Conservation (phyloP, 768 basidiomycete species). For the Suillus alpinus region DNA sequence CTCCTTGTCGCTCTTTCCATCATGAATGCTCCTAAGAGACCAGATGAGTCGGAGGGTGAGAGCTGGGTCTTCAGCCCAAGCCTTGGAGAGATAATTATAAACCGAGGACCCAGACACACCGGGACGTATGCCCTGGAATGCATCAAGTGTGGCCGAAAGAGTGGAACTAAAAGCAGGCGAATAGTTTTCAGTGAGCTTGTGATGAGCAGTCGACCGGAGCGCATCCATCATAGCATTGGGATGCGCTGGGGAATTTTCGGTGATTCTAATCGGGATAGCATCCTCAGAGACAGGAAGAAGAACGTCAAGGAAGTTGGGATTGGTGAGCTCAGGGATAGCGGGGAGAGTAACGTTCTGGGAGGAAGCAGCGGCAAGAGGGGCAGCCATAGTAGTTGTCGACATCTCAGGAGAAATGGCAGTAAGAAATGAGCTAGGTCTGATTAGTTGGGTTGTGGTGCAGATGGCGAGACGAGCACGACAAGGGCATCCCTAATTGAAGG, state of each 20-base stretch:
- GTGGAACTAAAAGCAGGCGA: constrained; percentile 55
- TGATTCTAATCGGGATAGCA: neutral
- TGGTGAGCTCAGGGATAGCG: constrained; percentile 53
- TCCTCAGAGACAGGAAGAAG: constrained; percentile 41
- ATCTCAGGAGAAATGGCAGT: neutral
- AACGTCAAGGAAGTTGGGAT: constrained; percentile 53
- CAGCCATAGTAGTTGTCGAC: neutral
- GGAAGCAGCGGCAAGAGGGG: constrained; percentile 19
- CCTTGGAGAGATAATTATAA: constrained; percentile 37
- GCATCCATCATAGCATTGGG: constrained; percentile 57
- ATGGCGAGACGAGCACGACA: neutral
- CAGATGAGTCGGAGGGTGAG: constrained; percentile 67
- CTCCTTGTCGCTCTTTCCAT: constrained; percentile 62
- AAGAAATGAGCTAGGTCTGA: neutral
- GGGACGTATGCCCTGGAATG: constrained; percentile 45
- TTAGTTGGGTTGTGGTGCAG: neutral
- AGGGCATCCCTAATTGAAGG: neutral
- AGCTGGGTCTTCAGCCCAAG: constrained; percentile 58
- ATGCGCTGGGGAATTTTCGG: constrained; percentile 9
- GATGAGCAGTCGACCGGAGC: constrained; percentile 40
- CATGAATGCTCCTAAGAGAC: constrained; percentile 66
- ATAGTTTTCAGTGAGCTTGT: constrained; percentile 46
- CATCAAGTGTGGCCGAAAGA: constrained; percentile 50
- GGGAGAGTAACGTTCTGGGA: constrained; percentile 53
- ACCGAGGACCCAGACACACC: constrained; percentile 22